Evolutionary conservation across 345 rosid genomes (phyloP).

Genomic region (Excoecaria cochinchinensis): DNA sequence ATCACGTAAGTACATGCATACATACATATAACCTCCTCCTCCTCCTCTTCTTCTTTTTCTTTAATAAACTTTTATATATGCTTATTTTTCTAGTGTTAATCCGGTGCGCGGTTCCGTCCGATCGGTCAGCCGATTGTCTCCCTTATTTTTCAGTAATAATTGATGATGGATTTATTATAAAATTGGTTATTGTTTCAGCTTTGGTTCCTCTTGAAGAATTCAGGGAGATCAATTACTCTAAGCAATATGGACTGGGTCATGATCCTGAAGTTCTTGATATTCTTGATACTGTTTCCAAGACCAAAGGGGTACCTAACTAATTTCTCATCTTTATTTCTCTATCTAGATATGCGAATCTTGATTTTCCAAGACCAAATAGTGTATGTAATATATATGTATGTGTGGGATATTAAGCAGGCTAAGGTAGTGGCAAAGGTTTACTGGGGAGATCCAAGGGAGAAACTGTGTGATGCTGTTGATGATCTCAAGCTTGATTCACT

Average conservation of each 20-base stretch:
- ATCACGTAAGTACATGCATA: slow-evolving; percentile 34
- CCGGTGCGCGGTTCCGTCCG: no score
- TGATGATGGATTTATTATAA: no score
- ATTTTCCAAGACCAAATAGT: no score
- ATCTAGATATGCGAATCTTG: no score
- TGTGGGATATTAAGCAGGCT: slow-evolving; percentile 24
- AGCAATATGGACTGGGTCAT: slow-evolving; percentile 43
- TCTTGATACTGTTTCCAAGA: slow-evolving; percentile 36
- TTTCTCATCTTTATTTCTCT: no score
- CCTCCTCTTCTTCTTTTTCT: background rate
- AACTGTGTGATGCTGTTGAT: slow-evolving; percentile 46
- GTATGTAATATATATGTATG: no score
- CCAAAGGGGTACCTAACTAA: slow-evolving; percentile 34
- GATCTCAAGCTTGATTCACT: slow-evolving; percentile 47
- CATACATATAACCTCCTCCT: no score
- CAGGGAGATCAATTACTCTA: slow-evolving; percentile 41
- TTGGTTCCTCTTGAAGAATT: slow-evolving; percentile 48
- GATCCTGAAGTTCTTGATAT: slow-evolving; percentile 43
- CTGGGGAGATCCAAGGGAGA: slow-evolving; percentile 66
- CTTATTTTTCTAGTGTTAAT: background rate
- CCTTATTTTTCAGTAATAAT: no score
- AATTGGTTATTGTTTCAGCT: slow-evolving; percentile 26
- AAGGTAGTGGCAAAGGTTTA: slow-evolving; percentile 54
- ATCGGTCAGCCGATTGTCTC: no score
- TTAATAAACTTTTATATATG: background rate